Percentiles rank a stretch among this genome's conserved stretches.
Conservation (phyloP, 768 basidiomycete genomes). For the Saitozyma sp. region DNA sequence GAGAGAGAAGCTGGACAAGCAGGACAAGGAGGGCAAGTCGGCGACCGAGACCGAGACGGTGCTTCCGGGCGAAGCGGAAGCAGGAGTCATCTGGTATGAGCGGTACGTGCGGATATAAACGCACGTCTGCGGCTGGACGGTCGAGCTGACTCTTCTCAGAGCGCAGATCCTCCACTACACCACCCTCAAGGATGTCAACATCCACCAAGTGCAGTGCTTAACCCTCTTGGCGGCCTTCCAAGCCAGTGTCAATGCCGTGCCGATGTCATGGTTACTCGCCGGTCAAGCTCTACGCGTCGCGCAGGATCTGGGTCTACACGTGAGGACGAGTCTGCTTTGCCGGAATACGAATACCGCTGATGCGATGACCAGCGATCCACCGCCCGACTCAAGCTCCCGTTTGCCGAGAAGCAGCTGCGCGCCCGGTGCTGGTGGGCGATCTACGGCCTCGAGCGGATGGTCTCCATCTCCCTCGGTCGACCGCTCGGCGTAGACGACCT, state of each 20-base stretch:
- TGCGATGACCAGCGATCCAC: constrained; percentile 68
- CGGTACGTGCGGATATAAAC: constrained; percentile 28
- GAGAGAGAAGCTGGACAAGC: constrained; percentile 53
- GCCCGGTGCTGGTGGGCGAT: constrained; percentile 94
- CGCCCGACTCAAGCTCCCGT: constrained; percentile 66
- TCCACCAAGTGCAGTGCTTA: constrained; percentile 86
- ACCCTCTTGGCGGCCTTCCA: constrained; percentile 82
- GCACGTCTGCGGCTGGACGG: not conserved
- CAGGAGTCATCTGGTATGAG: constrained; percentile 46
- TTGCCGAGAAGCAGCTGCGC: constrained; percentile 83
- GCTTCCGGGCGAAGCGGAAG: constrained; percentile 41
- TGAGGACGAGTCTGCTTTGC: constrained; percentile 55
- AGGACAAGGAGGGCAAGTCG: constrained; percentile 60
- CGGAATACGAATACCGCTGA: not conserved
- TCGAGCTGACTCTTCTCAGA: constrained; percentile 54
- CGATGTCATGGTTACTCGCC: constrained; percentile 88
- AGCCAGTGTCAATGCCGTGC: constrained; percentile 88
- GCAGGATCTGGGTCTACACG: constrained; percentile 88
- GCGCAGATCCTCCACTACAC: constrained; percentile 89
- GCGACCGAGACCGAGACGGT: constrained; percentile 70
- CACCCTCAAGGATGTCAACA: constrained; percentile 79
- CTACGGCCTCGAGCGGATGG: constrained; percentile 76
- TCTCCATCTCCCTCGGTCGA: constrained; percentile 82
- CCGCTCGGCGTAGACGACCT: constrained; percentile 85
- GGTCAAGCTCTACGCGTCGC: constrained; percentile 87